Evolutionary conservation across 148 eudicot genomes (phyloP).

Genomic region (Rheum nobile): DNA sequence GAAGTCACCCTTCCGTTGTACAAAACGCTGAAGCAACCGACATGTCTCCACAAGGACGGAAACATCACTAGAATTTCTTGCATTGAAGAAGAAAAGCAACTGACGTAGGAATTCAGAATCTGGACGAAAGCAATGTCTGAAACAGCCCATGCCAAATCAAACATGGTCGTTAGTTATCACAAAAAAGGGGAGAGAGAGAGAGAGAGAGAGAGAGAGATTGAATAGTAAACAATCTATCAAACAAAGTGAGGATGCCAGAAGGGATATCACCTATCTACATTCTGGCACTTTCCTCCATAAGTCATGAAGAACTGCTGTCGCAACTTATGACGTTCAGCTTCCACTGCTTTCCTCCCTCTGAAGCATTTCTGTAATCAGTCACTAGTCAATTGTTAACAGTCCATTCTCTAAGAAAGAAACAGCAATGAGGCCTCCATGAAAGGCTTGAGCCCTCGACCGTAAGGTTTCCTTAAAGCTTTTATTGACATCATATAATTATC

Average conservation of each 20-base stretch:
- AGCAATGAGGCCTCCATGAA: not conserved
- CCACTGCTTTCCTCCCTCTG: conserved; percentile 80
- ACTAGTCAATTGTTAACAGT: conserved; percentile 8
- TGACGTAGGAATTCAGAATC: conserved; percentile 75
- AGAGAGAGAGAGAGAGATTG: not conserved
- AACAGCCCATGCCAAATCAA: conserved; percentile 14
- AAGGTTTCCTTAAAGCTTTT: not conserved
- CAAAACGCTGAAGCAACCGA: conserved; percentile 49
- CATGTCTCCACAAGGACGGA: conserved; percentile 68
- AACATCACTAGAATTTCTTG: conserved; percentile 47
- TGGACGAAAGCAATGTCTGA: conserved; percentile 72
- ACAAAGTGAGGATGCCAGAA: conserved; percentile 6
- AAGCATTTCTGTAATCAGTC: conserved; percentile 67
- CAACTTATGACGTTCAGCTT: conserved; percentile 54
- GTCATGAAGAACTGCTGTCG: conserved; percentile 56
- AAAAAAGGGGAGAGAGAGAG: not conserved
- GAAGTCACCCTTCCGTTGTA: conserved; percentile 40
- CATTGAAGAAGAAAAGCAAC: conserved; percentile 67
- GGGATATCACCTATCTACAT: conserved; percentile 52
- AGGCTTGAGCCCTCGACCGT: not conserved
- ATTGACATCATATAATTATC: not conserved
- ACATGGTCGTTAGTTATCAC: not conserved
- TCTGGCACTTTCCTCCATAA: conserved; percentile 55
- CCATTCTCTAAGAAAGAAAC: not conserved
- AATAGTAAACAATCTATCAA: not conserved